phyloP scores from a whole-genome alignment of 2,329 filamentous ascomycete genomes.

The Septoria petroselini region DNA sequence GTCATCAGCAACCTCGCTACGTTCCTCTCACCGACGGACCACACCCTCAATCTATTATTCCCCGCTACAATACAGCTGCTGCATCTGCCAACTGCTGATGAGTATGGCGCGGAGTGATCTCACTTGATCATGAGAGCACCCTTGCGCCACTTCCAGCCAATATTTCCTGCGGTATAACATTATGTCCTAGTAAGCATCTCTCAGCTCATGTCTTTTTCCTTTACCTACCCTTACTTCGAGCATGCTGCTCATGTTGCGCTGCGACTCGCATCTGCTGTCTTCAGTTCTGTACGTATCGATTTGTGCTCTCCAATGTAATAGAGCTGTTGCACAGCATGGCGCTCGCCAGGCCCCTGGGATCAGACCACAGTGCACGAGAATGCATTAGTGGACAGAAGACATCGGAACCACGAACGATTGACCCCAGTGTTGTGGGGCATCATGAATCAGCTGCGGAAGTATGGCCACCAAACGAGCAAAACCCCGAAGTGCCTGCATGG shows the following conservation, averaged over 20 bases:
- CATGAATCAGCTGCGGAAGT: background rate
- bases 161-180: slow-evolving; percentile 3
- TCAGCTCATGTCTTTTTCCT: background rate
- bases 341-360: background rate
- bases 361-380: slow-evolving; percentile 3
- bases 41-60: slow-evolving; percentile 6
- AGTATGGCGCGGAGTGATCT: slow-evolving; percentile 1
- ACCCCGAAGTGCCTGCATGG: background rate
- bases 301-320: slow-evolving; percentile 6
- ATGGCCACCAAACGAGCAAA: slow-evolving; percentile 3
- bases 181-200: slow-evolving; percentile 7
- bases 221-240: slow-evolving; percentile 1
- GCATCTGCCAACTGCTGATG: slow-evolving; percentile 4
- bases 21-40: slow-evolving; percentile 7
- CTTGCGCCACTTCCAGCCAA: background rate
- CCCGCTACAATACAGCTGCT: slow-evolving; percentile 7
- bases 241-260: slow-evolving; percentile 6
- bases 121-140: slow-evolving; percentile 6
- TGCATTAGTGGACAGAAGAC: background rate
- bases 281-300: slow-evolving; percentile 5
- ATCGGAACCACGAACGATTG: background rate
- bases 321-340: slow-evolving; percentile 9
- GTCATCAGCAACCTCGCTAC: slow-evolving; percentile 12
- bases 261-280: slow-evolving; percentile 3
- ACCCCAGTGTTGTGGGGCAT: slow-evolving; percentile 1